Evolutionary conservation across 306 rosid genomes (phyloP).

Genomic region (Luffa aegyptiaca): DNA sequence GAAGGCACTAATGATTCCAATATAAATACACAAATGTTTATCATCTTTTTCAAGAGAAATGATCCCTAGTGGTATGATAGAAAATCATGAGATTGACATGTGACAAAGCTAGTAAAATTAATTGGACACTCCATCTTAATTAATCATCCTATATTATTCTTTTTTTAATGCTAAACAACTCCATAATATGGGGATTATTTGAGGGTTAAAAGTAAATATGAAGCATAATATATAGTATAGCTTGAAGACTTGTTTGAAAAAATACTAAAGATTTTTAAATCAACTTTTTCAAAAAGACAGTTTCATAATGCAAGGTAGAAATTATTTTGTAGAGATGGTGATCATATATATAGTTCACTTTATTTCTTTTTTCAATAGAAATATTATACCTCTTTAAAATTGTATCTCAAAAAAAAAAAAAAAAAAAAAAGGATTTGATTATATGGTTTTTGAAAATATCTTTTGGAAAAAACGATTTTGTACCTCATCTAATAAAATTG

Average conservation of each 20-base stretch:
- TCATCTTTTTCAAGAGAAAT: neutral
- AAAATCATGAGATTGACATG: neutral
- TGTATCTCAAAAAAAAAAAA: neutral
- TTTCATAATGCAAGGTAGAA: neutral
- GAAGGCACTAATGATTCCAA: neutral
- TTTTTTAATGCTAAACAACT: neutral
- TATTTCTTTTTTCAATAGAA: conserved; percentile 1
- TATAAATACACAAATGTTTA: neutral
- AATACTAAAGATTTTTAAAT: neutral
- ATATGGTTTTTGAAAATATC: neutral
- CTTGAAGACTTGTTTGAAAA: neutral
- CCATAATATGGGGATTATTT: neutral
- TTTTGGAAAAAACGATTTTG: too few relatives aligned
- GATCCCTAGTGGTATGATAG: neutral
- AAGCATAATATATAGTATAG: neutral
- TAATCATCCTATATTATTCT: neutral
- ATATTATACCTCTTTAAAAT: neutral
- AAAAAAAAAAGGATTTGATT: neutral
- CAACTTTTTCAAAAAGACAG: neutral
- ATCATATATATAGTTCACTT: neutral
- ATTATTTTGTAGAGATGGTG: neutral
- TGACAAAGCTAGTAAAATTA: neutral
- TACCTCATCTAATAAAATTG: neutral
- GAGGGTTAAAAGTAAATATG: neutral
- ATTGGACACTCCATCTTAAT: neutral